Base-by-base conservation (phyloP, 2,329 filamentous ascomycete genomes). In the Rutstroemia sydowiana region DNA sequence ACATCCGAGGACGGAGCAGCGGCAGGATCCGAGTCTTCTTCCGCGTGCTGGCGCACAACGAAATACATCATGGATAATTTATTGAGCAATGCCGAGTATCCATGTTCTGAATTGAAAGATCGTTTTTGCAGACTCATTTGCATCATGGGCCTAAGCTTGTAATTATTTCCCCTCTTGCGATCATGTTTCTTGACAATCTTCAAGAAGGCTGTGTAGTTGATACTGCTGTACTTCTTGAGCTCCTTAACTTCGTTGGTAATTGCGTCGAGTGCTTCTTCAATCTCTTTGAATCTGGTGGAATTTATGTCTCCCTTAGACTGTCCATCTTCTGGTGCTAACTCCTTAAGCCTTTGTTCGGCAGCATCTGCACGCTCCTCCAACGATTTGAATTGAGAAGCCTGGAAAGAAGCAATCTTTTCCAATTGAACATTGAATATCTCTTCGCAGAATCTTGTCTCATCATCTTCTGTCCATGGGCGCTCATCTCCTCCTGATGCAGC, bases 101-200 rank as follows among this genome's bases (percentile, higher is more conserved):
- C 88, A 59, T 76, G 72, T 69, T 97, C 93, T 53, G 88, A 92
- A 72, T 97, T 95, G 76, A 98, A 95, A 11, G 92, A 90, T 55
- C 91, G 77, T 59, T 89, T 82, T n/a, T 88, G 82, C 63, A 98
- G 73, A 63, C 88, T 87, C 63, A 95, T 85, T 71, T 95, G 88
- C 71, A 97, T 84, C 74, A 97, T 84, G 26, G 93, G 91, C 21
- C 89, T 83, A 60, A 97, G 87, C 68, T 85, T 88, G 74, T 97
- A 97, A 48, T 83, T 79, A 59, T 83, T 78, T 51, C 91, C 91
- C 59, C 92, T 81, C 73, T 92, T 95, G 60, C 93, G 87, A 71
- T 98, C 93, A 71, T 98, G 93, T 73, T 98, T 98, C 82, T 98
- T 98, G 52, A 90, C 90, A 44, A 95, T 95, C 76, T 98, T 98